Evolutionary conservation across 257 asterid species (phyloP).

Genomic region (Parsonsia alboflavescens): DNA sequence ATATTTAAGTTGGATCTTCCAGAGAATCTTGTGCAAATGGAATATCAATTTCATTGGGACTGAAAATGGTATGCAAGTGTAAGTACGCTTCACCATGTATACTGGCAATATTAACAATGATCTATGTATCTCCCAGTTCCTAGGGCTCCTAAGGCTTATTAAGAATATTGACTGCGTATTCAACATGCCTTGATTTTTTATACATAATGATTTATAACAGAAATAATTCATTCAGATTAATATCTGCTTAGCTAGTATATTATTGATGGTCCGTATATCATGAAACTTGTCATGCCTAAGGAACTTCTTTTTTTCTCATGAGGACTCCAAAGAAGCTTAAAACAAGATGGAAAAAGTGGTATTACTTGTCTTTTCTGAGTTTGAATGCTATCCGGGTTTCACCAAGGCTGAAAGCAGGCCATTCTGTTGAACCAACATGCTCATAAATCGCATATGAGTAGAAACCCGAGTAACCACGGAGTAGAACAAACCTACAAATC

Average conservation of each 20-base stretch:
- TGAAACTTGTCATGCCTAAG: neutral
- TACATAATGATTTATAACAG: neutral
- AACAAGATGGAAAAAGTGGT: neutral
- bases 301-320: neutral
- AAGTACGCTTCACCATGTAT: no score
- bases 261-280: neutral
- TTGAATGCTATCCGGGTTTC: slow-evolving; percentile 76
- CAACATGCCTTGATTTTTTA: neutral
- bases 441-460: slow-evolving; percentile 76
- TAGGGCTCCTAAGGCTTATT: neutral
- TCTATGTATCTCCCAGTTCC: neutral
- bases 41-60: neutral
- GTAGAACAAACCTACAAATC: slow-evolving; percentile 55
- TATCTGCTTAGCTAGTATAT: neutral
- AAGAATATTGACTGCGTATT: neutral
- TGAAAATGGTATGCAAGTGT: neutral
- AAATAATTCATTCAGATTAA: neutral
- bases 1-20: neutral
- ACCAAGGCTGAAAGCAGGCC: slow-evolving; percentile 75
- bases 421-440: slow-evolving; percentile 57
- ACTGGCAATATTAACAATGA: neutral
- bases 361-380: slow-evolving; percentile 72
- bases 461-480: slow-evolving; percentile 65
- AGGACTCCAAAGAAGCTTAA: neutral
- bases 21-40: neutral